Evolutionary conservation across 148 eudicot species (phyloP), one percentile per base, ranked within the genome.

Genomic region (Chenopodium quinoa): DNA sequence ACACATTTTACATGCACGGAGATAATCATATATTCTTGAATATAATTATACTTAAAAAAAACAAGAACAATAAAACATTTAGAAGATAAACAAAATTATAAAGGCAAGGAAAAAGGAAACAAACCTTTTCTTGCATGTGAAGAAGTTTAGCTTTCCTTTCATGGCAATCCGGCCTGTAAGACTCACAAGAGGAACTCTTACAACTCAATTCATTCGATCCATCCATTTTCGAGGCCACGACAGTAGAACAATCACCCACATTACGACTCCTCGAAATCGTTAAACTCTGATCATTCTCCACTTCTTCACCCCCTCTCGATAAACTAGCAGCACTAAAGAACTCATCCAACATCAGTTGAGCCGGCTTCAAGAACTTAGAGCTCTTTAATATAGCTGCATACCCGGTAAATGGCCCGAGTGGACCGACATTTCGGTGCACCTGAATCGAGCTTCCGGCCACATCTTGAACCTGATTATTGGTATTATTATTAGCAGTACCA

Each of bases 341-440:
- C 87, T 92, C 97, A 23, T 95, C 96, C 83, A 95, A 74, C 83
- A 95, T 52, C 75, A 79, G 80, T 73, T 90, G 94, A 10, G 98
- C 97, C 2, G 98, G 97, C 75, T 82, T 92, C 86, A 93, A 83
- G 68, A 91, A 95, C 83, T 87, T 92, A 4, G 98, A 95, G 0
- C 92, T 91, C 79, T 84, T 93, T 80, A 95, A n/a, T 25, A 95
- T 88, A 7, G 93, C 85, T 23, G 97, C 85, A 68, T 95, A 95
- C 1, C 98, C 98, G 1, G 97, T 95, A 37, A 95, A 95, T 0
- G 97, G 97, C 52, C 98, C 98, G 0, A 93, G 83, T 12, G 98
- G 97, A 0, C 84, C 84, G 32, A 80, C 73, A 77, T 64, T 84
- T 2, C 69, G 64, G n/a, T 58, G 67, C 76, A 76, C 50, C 31